Evolutionary conservation across 352 stramenopile genomes (phyloP), one percentile per base, ranked within the genome.

Genomic region (Peronosclerospora sorghi): DNA sequence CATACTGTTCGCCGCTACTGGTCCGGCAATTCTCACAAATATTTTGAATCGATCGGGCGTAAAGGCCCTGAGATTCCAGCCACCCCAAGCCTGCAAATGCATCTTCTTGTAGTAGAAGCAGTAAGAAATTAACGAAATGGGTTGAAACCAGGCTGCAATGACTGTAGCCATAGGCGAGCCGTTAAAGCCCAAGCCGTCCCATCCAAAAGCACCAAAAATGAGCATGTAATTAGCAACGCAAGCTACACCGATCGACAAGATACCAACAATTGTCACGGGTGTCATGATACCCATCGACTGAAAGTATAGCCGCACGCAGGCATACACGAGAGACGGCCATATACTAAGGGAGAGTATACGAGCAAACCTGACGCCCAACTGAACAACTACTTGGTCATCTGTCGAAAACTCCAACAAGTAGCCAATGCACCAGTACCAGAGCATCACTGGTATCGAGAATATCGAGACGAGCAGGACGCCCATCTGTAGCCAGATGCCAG

Each of bases 251-350:
- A 90, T 84, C 17, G 77, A 86, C 9, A 82, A 37, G 13, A 68
- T 61, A 8, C 77, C 77, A 8, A 87, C 75, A 13, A 85, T 49
- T 2, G 74, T 89, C 3, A 79, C 83, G 8, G 77, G 72, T 2
- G 65, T 62, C 59, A 86, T 81, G 56, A 86, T 83, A 13, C 73
- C 72, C 68, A 91, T 86, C 0, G 73, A 78, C 48, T 91, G 78
- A 54, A 91, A 87, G 61, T 91, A 91, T 8, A 83, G 62, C 0
- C 78, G 69, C 39, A 86, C 56, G 45, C 77, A 90, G 3, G 70
- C 77, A 56, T 90, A 90, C 8, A 73, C 51, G 12, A 90, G 59
- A n/a, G 68, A 74, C 0, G 77, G 77, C 59, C 72, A 87, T 41
- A 87, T 71, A 15, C 73, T 79, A n/a, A 86, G 73, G 42, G 72